A percentile compares a stretch with the other conserved stretches of the same genome.
Conservation (phyloP, 805 yeast species). For the Metschnikowia kofuensis region DNA sequence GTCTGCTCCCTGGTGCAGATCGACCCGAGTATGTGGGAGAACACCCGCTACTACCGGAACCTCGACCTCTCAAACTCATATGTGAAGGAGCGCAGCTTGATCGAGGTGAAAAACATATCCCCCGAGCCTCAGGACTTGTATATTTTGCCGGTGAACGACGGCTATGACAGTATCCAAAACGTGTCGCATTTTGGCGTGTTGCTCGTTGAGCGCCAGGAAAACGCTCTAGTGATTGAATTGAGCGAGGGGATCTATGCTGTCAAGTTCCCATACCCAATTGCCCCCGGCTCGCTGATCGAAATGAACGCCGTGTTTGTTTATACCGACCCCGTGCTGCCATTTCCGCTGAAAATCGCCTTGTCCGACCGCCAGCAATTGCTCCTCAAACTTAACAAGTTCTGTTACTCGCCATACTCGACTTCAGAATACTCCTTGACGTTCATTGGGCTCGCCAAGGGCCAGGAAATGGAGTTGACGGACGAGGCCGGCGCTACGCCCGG, state of each 20-base stretch:
- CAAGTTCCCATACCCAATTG: constrained; percentile 59
- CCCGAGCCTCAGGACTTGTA: constrained; percentile 53
- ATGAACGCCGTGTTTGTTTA: constrained; percentile 50
- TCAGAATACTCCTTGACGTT: constrained; percentile 41
- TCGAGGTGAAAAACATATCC: constrained; percentile 60
- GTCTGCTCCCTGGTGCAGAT: constrained; percentile 7
- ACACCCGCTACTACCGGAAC: constrained; percentile 50
- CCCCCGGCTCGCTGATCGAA: constrained; percentile 54
- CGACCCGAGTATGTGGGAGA: constrained; percentile 46
- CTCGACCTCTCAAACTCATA: constrained; percentile 68
- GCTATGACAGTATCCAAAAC: constrained; percentile 40
- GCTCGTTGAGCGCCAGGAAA: constrained; percentile 25
- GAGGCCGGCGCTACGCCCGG: constrained; percentile 17
- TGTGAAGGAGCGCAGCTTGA: constrained; percentile 55
- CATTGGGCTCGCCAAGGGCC: constrained; percentile 45
- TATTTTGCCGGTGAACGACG: constrained; percentile 52
- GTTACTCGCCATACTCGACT: constrained; percentile 63
- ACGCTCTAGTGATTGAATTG: constrained; percentile 23
- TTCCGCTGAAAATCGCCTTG: constrained; percentile 62
- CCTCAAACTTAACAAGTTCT: constrained; percentile 51
- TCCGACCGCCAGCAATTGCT: constrained; percentile 59
- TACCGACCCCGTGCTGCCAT: constrained; percentile 49
- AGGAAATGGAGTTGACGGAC: constrained; percentile 39
- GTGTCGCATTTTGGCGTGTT: constrained; percentile 45
- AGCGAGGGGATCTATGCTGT: constrained; percentile 37